Base-by-base conservation (phyloP, 2,329 filamentous ascomycete species). In the Trichoderma sp. region DNA sequence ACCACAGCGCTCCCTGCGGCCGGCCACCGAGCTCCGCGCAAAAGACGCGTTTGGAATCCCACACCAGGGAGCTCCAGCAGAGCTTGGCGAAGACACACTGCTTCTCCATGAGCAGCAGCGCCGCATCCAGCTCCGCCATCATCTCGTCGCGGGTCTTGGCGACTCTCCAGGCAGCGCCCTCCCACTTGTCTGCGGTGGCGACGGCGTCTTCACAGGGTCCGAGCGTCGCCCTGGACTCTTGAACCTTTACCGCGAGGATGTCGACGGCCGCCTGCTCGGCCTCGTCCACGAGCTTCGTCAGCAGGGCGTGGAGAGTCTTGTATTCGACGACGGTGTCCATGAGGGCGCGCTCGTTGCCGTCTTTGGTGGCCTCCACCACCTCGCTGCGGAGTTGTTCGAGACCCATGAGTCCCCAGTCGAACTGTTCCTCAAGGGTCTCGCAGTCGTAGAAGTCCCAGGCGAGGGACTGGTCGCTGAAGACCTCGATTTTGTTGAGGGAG, bases 401-500 rank as follows among this genome's bases (percentile, higher is more conserved):
- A 9, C 7, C 10, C 17, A n/a, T 14, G 30, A 60, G 21, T 7
- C 30, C 19, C 2, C 12, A 19, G 15, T 50, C 15, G 6, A 51
- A n/a, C 5, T 9, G 15, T 9, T 60, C 57, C 14, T 50, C 21
- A 15, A 10, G 6, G 10, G 15, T 43, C 26, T 51, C 10, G 34
- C 17, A 26, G 5, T 12, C 50, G 10, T n/a, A 14, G 9, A 28
- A 1, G 6, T n/a, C 1, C 10, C 17, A 43, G 7, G 19, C 6
- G 3, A 19, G 7, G 4, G 21, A 10, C 10, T 34, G 57, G 17
- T 14, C 26, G 26, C 19, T 41, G 45, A 51, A 34, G 3, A 43
- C 30, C 30, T 60, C 57, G 12, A 60, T 60, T 19, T 43, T 21
- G 45, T 60, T 60, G 57, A 50, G 57, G 21, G 9, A 41, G 45